Percentiles rank a stretch among this genome's conserved stretches.
Evolutionary conservation across 139 green algal species (phyloP).

Genomic region (Mesostigma viride): DNA sequence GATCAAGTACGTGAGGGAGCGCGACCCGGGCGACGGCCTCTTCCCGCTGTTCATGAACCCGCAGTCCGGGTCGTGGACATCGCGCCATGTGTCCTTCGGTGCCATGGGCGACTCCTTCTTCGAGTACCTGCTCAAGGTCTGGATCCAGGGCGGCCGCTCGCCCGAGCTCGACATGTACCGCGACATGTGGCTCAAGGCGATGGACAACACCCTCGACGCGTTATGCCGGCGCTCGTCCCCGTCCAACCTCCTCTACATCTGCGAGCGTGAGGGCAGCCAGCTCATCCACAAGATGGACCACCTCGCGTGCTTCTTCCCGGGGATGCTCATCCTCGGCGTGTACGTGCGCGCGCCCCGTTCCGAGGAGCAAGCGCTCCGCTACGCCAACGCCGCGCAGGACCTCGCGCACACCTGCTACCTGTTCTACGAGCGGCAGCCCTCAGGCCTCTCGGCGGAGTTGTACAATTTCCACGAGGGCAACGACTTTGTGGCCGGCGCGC

Average conservation of each 20-base stretch:
- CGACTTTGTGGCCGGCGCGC: conserved; percentile 29
- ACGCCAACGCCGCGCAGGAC: too few species aligned
- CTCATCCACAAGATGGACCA: conserved; percentile 50
- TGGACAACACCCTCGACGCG: conserved; percentile 45
- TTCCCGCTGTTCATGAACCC: conserved; percentile 45
- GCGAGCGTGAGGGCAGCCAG: conserved; percentile 21
- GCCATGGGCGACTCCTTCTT: conserved; percentile 62
- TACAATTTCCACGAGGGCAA: conserved; percentile 27
- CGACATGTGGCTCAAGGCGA: conserved; percentile 44
- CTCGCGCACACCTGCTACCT: conserved; percentile 22
- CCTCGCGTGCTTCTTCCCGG: conserved; percentile 57
- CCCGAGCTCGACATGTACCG: conserved; percentile 21
- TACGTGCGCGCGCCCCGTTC: too few species aligned
- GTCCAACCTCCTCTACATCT: conserved; percentile 38
- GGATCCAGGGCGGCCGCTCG: conserved; percentile 27
- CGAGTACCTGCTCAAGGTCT: conserved; percentile 68
- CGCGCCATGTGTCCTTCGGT: conserved; percentile 37
- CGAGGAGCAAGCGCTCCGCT: too few species aligned
- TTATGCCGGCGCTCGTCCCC: conserved; percentile 29
- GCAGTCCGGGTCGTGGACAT: conserved; percentile 21
- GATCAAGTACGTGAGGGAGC: conserved; percentile 12
- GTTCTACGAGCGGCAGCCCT: conserved; percentile 43
- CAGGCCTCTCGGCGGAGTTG: conserved; percentile 29
- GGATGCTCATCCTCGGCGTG: conserved; percentile 45
- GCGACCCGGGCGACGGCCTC: conserved; percentile 25